phyloP scores from a whole-genome alignment of 2,329 filamentous ascomycete species.

The Penicillium glabrum region DNA sequence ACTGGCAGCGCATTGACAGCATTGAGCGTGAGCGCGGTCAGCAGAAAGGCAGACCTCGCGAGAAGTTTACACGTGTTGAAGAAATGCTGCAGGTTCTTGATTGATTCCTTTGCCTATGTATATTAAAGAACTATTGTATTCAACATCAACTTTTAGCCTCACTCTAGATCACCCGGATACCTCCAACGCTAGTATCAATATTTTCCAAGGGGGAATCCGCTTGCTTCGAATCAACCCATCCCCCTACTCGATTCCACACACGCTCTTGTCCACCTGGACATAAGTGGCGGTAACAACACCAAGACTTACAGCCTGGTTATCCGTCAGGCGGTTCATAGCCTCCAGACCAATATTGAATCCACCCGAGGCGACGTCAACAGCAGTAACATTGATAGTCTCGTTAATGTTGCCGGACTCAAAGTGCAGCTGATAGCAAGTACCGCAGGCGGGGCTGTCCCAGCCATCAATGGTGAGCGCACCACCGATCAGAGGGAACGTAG shows the following conservation, averaged over 20 bases:
- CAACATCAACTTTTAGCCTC: neutral
- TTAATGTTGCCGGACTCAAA: conserved; percentile 42
- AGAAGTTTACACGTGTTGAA: conserved; percentile 60
- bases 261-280: conserved; percentile 18
- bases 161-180: conserved; percentile 1
- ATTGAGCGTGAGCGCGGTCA: conserved; percentile 69
- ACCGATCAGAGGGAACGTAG: conserved; percentile 51
- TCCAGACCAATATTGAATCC: conserved; percentile 52
- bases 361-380: conserved; percentile 46
- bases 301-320: conserved; percentile 43
- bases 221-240: neutral
- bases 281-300: conserved; percentile 43
- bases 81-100: conserved; percentile 56
- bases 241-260: neutral
- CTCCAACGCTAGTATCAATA: no score
- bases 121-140: conserved; percentile 6
- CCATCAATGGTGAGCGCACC: conserved; percentile 49
- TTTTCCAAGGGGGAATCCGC: neutral
- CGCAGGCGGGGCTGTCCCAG: conserved; percentile 52
- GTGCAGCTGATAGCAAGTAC: conserved; percentile 53
- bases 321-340: conserved; percentile 53
- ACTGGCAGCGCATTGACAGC: conserved; percentile 84
- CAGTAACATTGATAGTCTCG: conserved; percentile 49
- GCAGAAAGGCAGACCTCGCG: conserved; percentile 71
- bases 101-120: conserved; percentile 10